A percentile compares a stretch with the other conserved stretches of the same genome.
Evolutionary conservation across 176 grass and related monocot species (phyloP).

Genomic region (Carex cristatella): DNA sequence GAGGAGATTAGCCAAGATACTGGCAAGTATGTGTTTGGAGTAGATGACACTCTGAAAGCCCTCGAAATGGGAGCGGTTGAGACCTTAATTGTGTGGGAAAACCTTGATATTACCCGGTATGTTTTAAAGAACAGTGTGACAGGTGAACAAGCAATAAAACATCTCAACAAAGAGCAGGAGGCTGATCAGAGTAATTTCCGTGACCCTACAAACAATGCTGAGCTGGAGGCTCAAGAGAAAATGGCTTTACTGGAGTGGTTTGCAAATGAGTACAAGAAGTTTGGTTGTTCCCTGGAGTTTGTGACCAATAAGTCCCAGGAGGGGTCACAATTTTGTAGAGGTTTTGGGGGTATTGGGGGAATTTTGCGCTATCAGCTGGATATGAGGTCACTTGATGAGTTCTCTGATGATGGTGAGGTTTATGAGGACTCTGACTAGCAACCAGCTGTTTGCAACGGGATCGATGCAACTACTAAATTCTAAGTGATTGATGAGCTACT

Average conservation of each 20-base stretch:
- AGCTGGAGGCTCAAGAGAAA: constrained; percentile 67
- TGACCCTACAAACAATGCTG: constrained; percentile 42
- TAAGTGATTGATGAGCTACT: background rate
- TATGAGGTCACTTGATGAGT: constrained; percentile 66
- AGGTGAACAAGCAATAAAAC: constrained; percentile 44
- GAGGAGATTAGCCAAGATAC: constrained; percentile 82
- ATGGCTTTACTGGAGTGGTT: constrained; percentile 65
- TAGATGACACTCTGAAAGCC: constrained; percentile 64
- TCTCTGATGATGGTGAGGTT: constrained; percentile 56
- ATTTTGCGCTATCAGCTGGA: constrained; percentile 59
- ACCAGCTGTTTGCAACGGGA: background rate
- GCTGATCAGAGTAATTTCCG: constrained; percentile 62
- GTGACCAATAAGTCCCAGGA: constrained; percentile 78
- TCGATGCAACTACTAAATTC: background rate
- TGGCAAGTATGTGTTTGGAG: constrained; percentile 68
- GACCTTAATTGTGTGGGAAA: constrained; percentile 75
- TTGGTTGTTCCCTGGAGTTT: constrained; percentile 74
- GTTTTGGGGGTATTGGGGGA: constrained; percentile 67
- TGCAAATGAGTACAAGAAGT: constrained; percentile 77
- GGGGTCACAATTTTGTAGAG: constrained; percentile 70
- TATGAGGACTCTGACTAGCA: constrained; percentile 59
- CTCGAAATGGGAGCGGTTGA: constrained; percentile 81
- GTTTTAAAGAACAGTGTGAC: constrained; percentile 54
- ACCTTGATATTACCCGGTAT: constrained; percentile 67
- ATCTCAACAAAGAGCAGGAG: constrained; percentile 62